Evolutionary conservation across 169 alveolate species (phyloP).

Genomic region (Babesia caballi): DNA sequence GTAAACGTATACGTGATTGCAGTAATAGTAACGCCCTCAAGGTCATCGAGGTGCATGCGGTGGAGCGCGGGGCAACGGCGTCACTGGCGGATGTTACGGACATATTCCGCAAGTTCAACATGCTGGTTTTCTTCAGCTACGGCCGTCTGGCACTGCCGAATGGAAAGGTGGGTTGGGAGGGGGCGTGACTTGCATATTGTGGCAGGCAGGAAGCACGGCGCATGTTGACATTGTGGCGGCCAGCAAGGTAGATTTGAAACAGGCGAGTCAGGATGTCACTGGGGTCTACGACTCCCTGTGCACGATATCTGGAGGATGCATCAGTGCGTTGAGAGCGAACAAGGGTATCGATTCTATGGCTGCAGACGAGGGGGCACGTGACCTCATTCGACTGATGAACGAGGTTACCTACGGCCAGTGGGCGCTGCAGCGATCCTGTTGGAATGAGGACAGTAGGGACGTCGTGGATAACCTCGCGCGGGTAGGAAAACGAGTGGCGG

Average conservation of each 20-base stretch:
- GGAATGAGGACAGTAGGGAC: background rate
- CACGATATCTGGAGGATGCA: background rate
- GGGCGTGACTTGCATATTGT: background rate
- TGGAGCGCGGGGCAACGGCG: background rate
- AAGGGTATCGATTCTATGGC: background rate
- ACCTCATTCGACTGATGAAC: background rate
- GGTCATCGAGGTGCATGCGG: background rate
- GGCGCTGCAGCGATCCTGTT: background rate
- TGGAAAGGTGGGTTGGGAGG: background rate
- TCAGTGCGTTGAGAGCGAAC: background rate
- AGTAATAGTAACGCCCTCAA: background rate
- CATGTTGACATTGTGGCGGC: background rate
- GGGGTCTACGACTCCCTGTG: background rate
- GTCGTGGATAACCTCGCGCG: background rate
- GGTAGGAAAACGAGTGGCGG: background rate
- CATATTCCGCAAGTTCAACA: conserved; percentile 4
- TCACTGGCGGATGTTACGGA: background rate
- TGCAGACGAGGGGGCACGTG: background rate
- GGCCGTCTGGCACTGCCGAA: background rate
- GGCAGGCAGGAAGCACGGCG: background rate
- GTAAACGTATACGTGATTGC: background rate
- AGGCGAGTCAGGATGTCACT: background rate
- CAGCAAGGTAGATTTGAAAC: background rate
- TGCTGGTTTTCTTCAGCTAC: background rate
- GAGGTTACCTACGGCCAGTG: background rate